Conservation (phyloP, 495 filamentous ascomycete species). For the Hyphodiscus hymeniophilus region DNA sequence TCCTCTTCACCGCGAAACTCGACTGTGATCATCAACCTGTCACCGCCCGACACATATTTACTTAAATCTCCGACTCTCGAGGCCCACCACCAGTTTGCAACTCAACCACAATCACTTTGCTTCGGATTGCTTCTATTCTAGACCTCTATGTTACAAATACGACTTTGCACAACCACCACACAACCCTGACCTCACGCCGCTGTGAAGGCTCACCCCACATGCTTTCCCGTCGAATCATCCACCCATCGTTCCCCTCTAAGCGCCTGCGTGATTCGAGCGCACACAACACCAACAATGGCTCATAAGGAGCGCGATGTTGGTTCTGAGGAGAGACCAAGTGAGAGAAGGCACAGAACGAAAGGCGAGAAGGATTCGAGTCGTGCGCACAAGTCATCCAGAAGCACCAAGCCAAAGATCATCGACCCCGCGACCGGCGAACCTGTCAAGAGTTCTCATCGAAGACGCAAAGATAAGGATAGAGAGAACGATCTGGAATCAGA, state of each 20-base stretch:
- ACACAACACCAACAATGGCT: slow-evolving; percentile 12
- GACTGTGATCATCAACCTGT: too few species aligned
- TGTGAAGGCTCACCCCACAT: neutral
- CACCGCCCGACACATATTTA: too few species aligned
- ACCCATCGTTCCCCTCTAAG: slow-evolving; percentile 9
- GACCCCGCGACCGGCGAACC: slow-evolving; percentile 23
- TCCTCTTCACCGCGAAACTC: too few species aligned
- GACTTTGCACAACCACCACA: neutral
- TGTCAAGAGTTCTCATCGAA: slow-evolving; percentile 15
- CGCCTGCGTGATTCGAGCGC: slow-evolving; percentile 11
- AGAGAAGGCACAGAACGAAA: slow-evolving; percentile 19
- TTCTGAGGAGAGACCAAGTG: slow-evolving; percentile 19
- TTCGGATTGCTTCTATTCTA: neutral
- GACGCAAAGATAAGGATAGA: slow-evolving; percentile 16
- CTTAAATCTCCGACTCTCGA: too few species aligned
- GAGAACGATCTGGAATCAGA: slow-evolving; percentile 13
- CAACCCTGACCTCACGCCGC: neutral
- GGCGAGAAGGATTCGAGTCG: slow-evolving; percentile 22
- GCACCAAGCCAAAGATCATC: slow-evolving; percentile 19
- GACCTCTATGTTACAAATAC: neutral
- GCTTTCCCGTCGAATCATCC: neutral
- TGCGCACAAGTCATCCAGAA: slow-evolving; percentile 20
- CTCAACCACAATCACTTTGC: neutral
- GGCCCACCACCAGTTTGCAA: neutral
- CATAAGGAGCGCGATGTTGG: slow-evolving; percentile 18